Evolutionary conservation across 2,329 filamentous ascomycete species (phyloP), one percentile per base, ranked within the genome.

Genomic region (Myriosclerotinia duriaeana): DNA sequence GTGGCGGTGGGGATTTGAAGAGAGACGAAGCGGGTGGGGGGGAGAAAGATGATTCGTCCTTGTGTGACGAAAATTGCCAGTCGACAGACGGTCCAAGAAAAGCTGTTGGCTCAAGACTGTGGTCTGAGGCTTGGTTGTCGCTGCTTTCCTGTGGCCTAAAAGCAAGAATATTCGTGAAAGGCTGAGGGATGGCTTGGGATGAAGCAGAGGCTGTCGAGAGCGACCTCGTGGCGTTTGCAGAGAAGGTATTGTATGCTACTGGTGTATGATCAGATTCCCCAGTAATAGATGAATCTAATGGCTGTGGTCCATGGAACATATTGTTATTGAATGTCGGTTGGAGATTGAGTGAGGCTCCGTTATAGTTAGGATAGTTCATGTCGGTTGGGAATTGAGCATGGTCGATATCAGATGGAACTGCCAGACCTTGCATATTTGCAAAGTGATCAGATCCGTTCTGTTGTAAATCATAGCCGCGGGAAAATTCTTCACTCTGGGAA

Each of bases 1-100:
- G 73, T 26, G 72, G 74, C 15, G 74, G 72, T 38, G 74, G 72
- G 5, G 72, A 71, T 44, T 71, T 76, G 69, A 76, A 75, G 0
- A 71, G 67, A 15, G 69, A 68, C 8, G 74, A 56, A 5, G 60
- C 69, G 14, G 72, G 68, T 52, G 74, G 74, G 12, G 72, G 71
- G 11, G 69, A 72, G 6, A 62, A 46, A 11, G 70, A 70, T 48
- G 68, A 64, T 55, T 68, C 65, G 3, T 69, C 67, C 20, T 70
- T 70, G 36, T 71, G 69, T 44, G 69, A 63, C 46, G 69, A 67
- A 9, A 72, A 70, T 38, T 68, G 70, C 64, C 73, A 73, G 6
- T 63, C 71, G 56, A 70, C 67, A 20, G 53, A 11, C 17, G 20
- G 30, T n/a, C 17, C 5, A 22, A 59, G 7, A 2, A 67, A 46